phyloP scores from a whole-genome alignment of 768 basidiomycete genomes.

The Erythrobasidium yunnanense region DNA sequence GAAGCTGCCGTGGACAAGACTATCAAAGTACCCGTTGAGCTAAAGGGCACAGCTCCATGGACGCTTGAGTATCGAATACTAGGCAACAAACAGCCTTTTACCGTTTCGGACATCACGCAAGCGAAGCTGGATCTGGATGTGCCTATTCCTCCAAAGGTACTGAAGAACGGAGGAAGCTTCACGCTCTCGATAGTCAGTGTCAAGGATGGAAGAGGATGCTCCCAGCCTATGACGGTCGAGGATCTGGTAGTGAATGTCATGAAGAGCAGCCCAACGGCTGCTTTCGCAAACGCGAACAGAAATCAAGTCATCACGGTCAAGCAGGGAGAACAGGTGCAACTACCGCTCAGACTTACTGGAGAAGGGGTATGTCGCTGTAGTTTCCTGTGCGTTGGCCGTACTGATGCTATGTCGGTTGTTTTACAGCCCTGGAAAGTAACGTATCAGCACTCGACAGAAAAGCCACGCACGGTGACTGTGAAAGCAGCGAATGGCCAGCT shows the following conservation, averaged over 20 bases:
- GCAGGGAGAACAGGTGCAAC: constrained; percentile 58
- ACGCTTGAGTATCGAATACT: constrained; percentile 70
- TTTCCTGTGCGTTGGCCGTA: neutral
- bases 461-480: constrained; percentile 9
- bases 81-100: constrained; percentile 48
- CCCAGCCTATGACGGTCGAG: constrained; percentile 60
- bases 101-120: constrained; percentile 22
- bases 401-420: neutral
- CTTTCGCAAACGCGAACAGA: constrained; percentile 45
- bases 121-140: constrained; percentile 30
- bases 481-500: constrained; percentile 26
- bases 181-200: constrained; percentile 44
- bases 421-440: constrained; percentile 74
- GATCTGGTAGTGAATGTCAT: constrained; percentile 75
- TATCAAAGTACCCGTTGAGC: constrained; percentile 70
- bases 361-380: constrained; percentile 56
- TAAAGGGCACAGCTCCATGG: constrained; percentile 86
- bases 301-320: constrained; percentile 54
- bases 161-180: constrained; percentile 34
- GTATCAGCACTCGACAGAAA: constrained; percentile 47
- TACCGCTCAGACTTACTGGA: constrained; percentile 80
- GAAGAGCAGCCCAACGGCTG: constrained; percentile 75
- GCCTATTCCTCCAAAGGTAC: constrained; percentile 31
- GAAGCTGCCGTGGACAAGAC: constrained; percentile 41
- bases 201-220: constrained; percentile 79